A percentile compares a stretch with the other conserved stretches of the same genome.
Evolutionary conservation across 169 alveolate species (phyloP).

Genomic region (Perkinsus chesapeaki): DNA sequence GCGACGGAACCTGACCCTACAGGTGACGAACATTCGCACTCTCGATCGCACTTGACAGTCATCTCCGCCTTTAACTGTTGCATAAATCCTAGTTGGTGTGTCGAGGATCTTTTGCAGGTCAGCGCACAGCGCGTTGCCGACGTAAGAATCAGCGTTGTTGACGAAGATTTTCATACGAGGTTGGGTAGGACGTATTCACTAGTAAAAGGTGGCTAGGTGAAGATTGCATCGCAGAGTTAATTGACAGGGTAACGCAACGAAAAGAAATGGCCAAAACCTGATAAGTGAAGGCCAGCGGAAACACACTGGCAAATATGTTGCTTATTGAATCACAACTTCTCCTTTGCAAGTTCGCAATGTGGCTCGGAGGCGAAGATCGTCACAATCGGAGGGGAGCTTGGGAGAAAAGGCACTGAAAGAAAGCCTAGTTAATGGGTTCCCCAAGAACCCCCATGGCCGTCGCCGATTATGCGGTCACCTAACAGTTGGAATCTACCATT

Average conservation of each 20-base stretch:
- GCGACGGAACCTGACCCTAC: background rate
- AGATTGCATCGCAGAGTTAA: background rate
- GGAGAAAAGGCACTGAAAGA: background rate
- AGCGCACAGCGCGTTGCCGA: conserved; percentile 23
- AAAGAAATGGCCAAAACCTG: no score
- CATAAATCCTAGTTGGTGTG: conserved; percentile 17
- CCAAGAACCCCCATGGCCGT: no score
- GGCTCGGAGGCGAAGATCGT: background rate
- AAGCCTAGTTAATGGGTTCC: background rate
- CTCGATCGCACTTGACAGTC: background rate
- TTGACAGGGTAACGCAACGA: no score
- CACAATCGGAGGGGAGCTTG: background rate
- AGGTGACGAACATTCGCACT: background rate
- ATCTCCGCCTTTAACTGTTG: background rate
- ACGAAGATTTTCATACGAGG: conserved; percentile 19
- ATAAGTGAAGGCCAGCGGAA: background rate
- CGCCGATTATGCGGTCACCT: no score
- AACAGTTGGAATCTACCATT: no score
- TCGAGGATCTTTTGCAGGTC: conserved; percentile 16
- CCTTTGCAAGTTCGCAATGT: background rate
- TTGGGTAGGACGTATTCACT: background rate
- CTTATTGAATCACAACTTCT: background rate
- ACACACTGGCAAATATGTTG: background rate
- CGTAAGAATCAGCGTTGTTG: conserved; percentile 22
- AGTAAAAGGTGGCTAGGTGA: background rate